phyloP scores from a whole-genome alignment of 2,329 filamentous ascomycete genomes.

The Hirsutella rhossiliensis region DNA sequence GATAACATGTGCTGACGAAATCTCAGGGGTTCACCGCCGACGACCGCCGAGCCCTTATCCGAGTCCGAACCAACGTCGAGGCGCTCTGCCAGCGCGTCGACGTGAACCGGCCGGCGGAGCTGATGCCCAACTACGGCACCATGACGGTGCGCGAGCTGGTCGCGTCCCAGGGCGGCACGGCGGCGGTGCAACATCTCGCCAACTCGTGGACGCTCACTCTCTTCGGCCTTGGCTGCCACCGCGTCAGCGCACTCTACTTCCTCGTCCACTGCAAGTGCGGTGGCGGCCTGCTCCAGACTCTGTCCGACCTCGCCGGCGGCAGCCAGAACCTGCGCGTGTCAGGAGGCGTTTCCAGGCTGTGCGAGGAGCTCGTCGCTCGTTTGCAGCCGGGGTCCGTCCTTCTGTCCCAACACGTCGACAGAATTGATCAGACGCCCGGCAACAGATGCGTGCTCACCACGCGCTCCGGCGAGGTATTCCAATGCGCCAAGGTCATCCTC shows the following conservation, averaged over 20 bases:
- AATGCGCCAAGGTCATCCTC: conserved; percentile 8
- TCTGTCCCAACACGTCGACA: conserved; percentile 6
- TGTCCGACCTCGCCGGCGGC: conserved; percentile 1
- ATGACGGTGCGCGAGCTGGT: conserved; percentile 10
- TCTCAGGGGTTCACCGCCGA: conserved; percentile 2
- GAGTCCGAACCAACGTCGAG: conserved; percentile 9
- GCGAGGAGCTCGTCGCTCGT: conserved; percentile 5
- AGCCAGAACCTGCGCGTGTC: conserved; percentile 4
- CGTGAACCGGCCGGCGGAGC: conserved; percentile 6
- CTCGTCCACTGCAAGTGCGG: conserved; percentile 11
- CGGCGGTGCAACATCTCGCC: conserved; percentile 5
- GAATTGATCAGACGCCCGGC: conserved; percentile 7
- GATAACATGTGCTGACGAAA: background rate
- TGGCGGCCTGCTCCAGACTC: conserved; percentile 8
- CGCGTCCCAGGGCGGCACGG: conserved; percentile 9
- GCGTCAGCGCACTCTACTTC: conserved; percentile 10
- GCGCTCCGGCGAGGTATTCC: conserved; percentile 6
- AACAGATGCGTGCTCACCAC: conserved; percentile 7
- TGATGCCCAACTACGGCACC: conserved; percentile 8
- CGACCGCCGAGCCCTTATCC: conserved; percentile 7
- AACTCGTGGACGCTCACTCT: conserved; percentile 12
- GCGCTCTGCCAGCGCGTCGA: conserved; percentile 9
- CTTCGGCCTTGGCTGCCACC: conserved; percentile 10
- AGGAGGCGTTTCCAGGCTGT: conserved; percentile 1
- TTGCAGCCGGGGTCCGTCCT: conserved; percentile 6